phyloP scores from a whole-genome alignment of 257 asterid species.

The Leonotis leonurus region DNA sequence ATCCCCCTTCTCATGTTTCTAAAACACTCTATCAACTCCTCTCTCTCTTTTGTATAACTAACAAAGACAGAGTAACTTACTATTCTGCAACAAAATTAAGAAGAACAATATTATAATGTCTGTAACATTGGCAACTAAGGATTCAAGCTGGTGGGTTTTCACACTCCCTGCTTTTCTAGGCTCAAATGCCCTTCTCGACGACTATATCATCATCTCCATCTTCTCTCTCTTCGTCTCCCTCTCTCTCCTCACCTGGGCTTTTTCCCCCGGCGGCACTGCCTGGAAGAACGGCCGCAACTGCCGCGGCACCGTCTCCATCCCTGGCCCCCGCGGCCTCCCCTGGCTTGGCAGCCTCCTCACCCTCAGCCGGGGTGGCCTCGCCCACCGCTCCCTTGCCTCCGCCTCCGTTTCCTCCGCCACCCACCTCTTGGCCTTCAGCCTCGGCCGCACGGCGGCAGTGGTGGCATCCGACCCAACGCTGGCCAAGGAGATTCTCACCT shows the following conservation, averaged over 20 bases:
- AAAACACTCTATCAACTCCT: no score
- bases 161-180: conserved; percentile 46
- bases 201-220: conserved; percentile 17
- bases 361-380: conserved; percentile 47
- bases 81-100: no score
- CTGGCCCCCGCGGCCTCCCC: conserved; percentile 63
- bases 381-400: conserved; percentile 44
- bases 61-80: no score
- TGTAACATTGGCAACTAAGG: conserved; percentile 17
- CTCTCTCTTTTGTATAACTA: no score
- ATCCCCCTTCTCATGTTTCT: no score
- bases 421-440: conserved; percentile 62
- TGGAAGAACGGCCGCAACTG: conserved; percentile 38
- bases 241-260: conserved; percentile 30
- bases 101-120: no score
- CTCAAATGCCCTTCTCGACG: conserved; percentile 39
- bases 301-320: conserved; percentile 31
- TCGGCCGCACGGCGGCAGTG: conserved; percentile 54
- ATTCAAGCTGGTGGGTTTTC: conserved; percentile 47
- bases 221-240: conserved; percentile 15
- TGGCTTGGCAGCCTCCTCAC: conserved; percentile 37
- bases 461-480: conserved; percentile 43
- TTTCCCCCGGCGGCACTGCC: conserved; percentile 45
- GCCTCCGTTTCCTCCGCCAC: conserved; percentile 35
- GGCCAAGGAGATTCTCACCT: conserved; percentile 47